Evolutionary conservation across 805 yeast species (phyloP), one percentile per base, ranked within the genome.

Genomic region (Wickerhamiella occidentalis): DNA sequence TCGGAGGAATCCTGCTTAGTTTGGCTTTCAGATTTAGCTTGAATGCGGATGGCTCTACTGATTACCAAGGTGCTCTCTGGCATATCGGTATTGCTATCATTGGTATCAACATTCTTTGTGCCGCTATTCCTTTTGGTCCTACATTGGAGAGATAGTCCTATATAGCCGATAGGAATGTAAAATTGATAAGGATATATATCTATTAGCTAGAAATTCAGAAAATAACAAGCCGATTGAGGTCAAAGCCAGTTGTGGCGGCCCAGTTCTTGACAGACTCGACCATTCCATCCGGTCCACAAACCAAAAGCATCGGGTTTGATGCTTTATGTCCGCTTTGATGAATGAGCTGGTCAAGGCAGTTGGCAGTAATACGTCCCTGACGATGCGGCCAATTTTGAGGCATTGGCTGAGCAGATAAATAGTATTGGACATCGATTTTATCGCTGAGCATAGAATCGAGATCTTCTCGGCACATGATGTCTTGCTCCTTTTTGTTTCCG

Each of bases 381-480:
- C 37, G 47, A 36, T 48, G 45, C 2, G 18, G 21, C 53, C 49
- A 45, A 12, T 30, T 30, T 6, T 22, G 29, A 5, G 47, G 49
- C 18, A 26, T 26, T 12, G 41, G 49, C 29, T 30, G 15, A 17
- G 40, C 47, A 6, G 57, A 54, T 6, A 55, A 52, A 50, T 51
- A 70, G 64, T 73, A 72, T 56, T 66, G 64, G 44, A 73, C 56
- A 33, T 60, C 61, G 41, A 75, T 63, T 58, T 70, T 71, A 48
- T 68, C 73, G 55, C 63, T 61, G 58, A 67, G 67, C 52, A 73
- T 58, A 25, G 51, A 60, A 53, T 74, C 78, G 48, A 75, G 62
- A 57, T 73, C 74, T 49, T 65, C 64, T 58, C 65, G 68, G 58
- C 73, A 62, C 59, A 75, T 65, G 46, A 75, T 70, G 58, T 75